Evolutionary conservation across 768 basidiomycete genomes (phyloP).

Genomic region (Termitomyces sp.): DNA sequence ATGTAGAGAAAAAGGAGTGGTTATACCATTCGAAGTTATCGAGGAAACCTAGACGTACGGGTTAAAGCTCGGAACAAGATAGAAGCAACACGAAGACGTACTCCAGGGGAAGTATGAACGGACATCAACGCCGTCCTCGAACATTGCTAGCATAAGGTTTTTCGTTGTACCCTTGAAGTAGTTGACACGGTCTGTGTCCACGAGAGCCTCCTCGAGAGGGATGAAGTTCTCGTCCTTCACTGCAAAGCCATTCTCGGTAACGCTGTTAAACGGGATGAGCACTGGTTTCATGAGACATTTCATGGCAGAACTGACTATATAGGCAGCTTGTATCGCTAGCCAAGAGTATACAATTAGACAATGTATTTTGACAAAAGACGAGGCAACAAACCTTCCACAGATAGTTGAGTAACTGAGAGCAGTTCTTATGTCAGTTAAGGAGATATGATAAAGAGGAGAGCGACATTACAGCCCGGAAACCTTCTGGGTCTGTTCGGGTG

Average conservation of each 20-base stretch:
- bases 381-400: constrained; percentile 51
- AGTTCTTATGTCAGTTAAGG: background rate
- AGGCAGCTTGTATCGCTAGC: constrained; percentile 39
- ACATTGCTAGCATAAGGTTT: constrained; percentile 52
- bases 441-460: background rate
- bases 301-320: constrained; percentile 27
- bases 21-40: constrained; percentile 68
- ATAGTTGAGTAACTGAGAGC: constrained; percentile 56
- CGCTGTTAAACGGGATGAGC: constrained; percentile 29
- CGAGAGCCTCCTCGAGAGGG: constrained; percentile 48
- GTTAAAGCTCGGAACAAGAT: background rate
- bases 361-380: background rate
- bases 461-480: constrained; percentile 56
- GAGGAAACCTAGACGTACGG: constrained; percentile 45
- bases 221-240: constrained; percentile 59
- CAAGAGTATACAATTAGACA: constrained; percentile 10
- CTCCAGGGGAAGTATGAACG: constrained; percentile 69
- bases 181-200: constrained; percentile 61
- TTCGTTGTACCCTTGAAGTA: constrained; percentile 61
- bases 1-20: background rate
- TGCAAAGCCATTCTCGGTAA: constrained; percentile 75
- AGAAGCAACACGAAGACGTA: constrained; percentile 23
- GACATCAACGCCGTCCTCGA: constrained; percentile 61
- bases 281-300: background rate
- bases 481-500: constrained; percentile 49